These are phyloP conservation scores for Melanopsichium pennsylvanicum DNA, from an alignment of 1,284 basidiomycete species.

Conservation along the genomic window DNA sequence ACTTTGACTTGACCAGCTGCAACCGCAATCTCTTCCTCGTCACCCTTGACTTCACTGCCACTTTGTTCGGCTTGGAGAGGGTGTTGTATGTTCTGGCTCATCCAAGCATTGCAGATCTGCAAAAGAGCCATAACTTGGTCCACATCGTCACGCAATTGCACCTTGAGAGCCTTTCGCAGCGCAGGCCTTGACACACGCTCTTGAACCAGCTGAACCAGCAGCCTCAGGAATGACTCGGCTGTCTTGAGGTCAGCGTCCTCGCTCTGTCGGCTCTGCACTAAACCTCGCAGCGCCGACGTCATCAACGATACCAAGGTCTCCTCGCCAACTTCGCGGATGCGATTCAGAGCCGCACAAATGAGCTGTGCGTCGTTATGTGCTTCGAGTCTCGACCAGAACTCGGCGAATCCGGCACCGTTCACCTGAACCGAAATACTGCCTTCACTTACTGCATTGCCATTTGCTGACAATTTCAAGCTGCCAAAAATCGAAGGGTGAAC, in stretches of 20 bases:
- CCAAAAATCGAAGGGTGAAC: slow-evolving; percentile 35
- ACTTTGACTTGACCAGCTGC: slow-evolving; percentile 7
- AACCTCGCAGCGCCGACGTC: slow-evolving; percentile 16
- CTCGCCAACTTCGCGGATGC: slow-evolving; percentile 27
- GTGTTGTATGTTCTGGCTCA: slow-evolving; percentile 29
- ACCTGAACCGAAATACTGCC: slow-evolving; percentile 7
- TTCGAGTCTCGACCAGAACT: slow-evolving; percentile 28
- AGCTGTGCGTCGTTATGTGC: slow-evolving; percentile 24
- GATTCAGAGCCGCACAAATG: slow-evolving; percentile 17
- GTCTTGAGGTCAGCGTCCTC: slow-evolving; percentile 3
- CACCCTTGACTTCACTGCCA: not conserved
- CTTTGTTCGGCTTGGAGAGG: slow-evolving; percentile 7
- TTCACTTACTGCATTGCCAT: not conserved
- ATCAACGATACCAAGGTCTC: slow-evolving; percentile 21
- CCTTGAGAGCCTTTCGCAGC: slow-evolving; percentile 33
- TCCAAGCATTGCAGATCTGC: slow-evolving; percentile 41
- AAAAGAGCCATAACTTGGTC: slow-evolving; percentile 31
- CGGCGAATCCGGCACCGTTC: slow-evolving; percentile 8
- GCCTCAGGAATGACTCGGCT: slow-evolving; percentile 7
- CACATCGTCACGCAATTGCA: slow-evolving; percentile 29
- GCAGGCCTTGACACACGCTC: slow-evolving; percentile 30
- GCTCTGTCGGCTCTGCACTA: slow-evolving; percentile 6
- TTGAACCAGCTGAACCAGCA: slow-evolving; percentile 21
- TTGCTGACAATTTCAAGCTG: not conserved
- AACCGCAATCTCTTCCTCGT: not conserved